Evolutionary conservation across 2,329 filamentous ascomycete species (phyloP).

Genomic region (Alternaria dauci): DNA sequence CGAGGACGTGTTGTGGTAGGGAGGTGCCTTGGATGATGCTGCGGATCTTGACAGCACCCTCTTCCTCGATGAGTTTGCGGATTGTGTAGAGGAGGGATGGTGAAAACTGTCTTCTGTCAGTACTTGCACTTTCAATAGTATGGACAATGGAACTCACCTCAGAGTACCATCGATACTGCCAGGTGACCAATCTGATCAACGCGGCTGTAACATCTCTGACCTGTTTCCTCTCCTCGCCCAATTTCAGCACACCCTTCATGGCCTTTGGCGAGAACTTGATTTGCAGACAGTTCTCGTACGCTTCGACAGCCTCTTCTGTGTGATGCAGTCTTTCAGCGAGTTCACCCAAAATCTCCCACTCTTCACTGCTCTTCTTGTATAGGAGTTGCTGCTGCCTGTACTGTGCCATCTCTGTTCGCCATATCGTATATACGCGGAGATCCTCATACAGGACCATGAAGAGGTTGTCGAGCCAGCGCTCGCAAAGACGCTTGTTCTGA

Average conservation of each 20-base stretch:
- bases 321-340: conserved; percentile 94
- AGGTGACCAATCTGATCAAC: conserved; percentile 91
- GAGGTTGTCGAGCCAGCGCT: conserved; percentile 96
- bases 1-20: conserved; percentile 88
- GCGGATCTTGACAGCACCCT: conserved; percentile 95
- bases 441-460: conserved; percentile 99
- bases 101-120: conserved; percentile 70
- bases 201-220: conserved; percentile 82
- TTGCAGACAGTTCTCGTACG: conserved; percentile 85
- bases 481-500: conserved; percentile 95
- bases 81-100: conserved; percentile 88
- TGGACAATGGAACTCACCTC: conserved; percentile 64
- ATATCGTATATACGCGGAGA: conserved; percentile 97
- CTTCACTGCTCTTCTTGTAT: conserved; percentile 95
- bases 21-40: conserved; percentile 97
- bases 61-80: conserved; percentile 92
- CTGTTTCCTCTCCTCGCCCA: conserved; percentile 80
- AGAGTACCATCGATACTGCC: conserved; percentile 99
- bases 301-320: conserved; percentile 88
- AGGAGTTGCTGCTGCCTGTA: conserved; percentile 91
- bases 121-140: neutral
- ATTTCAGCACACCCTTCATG: conserved; percentile 80
- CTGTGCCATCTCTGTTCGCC: conserved; percentile 97
- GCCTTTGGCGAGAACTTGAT: conserved; percentile 94
- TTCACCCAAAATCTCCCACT: conserved; percentile 97